Base-by-base conservation (phyloP, 768 basidiomycete genomes). In the Sistotremastrum suecicum region DNA sequence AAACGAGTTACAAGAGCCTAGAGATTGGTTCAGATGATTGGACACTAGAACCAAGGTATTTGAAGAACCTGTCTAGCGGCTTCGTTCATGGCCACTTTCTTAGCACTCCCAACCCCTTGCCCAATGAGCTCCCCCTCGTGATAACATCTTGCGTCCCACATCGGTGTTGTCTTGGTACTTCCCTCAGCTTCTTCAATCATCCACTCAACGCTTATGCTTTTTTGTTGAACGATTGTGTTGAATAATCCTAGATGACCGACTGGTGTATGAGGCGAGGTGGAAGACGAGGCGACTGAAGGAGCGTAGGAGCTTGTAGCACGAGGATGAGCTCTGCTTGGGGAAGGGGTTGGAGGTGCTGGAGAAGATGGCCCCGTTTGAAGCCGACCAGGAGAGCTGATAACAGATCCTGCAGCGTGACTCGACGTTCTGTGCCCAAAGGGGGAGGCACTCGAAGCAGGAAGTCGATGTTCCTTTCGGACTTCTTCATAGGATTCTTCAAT, bases 81-180 rank as follows among this genome's bases (percentile, higher is more conserved):
- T 56, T 84, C 84, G 55, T 86, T 85, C 56, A 79, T 70, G 1
- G 85, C 85, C 1, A 74, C 71, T 58, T 80, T 83, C 71, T 88
- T 89, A 37, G 82, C 86, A 51, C 71, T 74, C 7, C 83, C 85
- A 45, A 63, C 68, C 1, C 85, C 85, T 8, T 57, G 57, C 4
- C 83, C 84, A 61, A 70, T 69, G 41, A 69, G 63, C 45, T 73
- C 65, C 3, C 76, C 76, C 39, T 78, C 71, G 42, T 86, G 74
- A 39, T 78, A 59, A 36, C 78, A 79, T 49, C 65, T 73, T 41
- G 76, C 84, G 42, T 62, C 67, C 85, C 85, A 88, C 50, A 83
- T 72, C 2, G 85, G 83, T 28, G 83, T 87, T n/a, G 77, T 72
- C 55, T 67, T 72, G 33, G 69, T 74, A 28, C 70, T 70, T 37